Evolutionary conservation across 2,329 filamentous ascomycete species (phyloP).

Genomic region (Colletotrichum simmondsii): DNA sequence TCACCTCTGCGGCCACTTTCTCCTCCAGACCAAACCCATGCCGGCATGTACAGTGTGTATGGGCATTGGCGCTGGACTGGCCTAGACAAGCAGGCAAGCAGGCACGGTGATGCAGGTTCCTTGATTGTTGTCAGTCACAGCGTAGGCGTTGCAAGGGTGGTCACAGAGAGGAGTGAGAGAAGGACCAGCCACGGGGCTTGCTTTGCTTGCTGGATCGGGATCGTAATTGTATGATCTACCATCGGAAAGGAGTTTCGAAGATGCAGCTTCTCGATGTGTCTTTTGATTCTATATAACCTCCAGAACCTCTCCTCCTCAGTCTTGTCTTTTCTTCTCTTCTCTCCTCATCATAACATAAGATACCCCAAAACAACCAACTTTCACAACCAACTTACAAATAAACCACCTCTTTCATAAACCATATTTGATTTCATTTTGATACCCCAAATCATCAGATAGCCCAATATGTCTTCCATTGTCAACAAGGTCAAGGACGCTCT

Average conservation of each 20-base stretch:
- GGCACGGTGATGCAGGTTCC: conserved; percentile 19
- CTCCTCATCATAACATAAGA: conserved; percentile 35
- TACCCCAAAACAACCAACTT: conserved; percentile 28
- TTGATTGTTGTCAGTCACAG: conserved; percentile 25
- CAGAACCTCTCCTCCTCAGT: conserved; percentile 6
- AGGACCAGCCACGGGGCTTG: background rate
- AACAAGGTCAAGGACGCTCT: conserved; percentile 71
- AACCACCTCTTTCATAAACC: background rate
- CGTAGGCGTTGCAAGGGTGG: background rate
- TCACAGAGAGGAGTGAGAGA: background rate
- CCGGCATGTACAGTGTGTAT: conserved; percentile 20
- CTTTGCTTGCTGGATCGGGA: conserved; percentile 10
- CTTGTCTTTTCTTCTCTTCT: background rate
- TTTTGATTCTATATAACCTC: conserved; percentile 32
- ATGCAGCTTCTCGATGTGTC: conserved; percentile 10
- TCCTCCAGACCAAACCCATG: background rate
- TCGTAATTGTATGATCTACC: conserved; percentile 6
- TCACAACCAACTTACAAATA: conserved; percentile 8
- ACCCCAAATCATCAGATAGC: conserved; percentile 33
- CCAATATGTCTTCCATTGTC: conserved; percentile 66
- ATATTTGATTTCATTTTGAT: conserved; percentile 21
- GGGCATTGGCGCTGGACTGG: conserved; percentile 3
- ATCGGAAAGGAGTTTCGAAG: background rate
- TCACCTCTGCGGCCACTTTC: background rate
- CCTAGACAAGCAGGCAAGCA: conserved; percentile 4